Evolutionary conservation across 2,329 filamentous ascomycete species (phyloP).

Genomic region (Aspergillus thermomutatus): DNA sequence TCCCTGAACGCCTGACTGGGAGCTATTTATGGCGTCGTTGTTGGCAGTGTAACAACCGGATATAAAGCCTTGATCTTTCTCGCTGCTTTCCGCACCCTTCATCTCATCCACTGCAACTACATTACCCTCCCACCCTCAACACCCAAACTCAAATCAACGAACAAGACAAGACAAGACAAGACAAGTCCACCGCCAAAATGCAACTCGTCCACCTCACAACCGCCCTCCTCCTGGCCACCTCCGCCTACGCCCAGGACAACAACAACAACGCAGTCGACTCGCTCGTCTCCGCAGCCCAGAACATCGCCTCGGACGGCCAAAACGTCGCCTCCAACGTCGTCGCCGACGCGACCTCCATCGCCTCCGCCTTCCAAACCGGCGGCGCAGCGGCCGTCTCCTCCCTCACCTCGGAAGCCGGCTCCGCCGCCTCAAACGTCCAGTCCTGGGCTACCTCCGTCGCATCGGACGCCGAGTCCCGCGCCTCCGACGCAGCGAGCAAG

Average conservation of each 20-base stretch:
- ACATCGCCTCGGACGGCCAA: slow-evolving; percentile 12
- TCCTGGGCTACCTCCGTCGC: slow-evolving; percentile 9
- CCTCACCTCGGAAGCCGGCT: slow-evolving; percentile 15
- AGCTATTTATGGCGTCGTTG: neutral
- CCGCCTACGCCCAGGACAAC: slow-evolving; percentile 9
- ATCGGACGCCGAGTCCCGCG: slow-evolving; percentile 6
- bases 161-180: neutral
- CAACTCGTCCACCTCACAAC: slow-evolving; percentile 26
- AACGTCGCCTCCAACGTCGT: slow-evolving; percentile 12
- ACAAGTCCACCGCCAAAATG: too few species aligned
- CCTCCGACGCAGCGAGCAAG: slow-evolving; percentile 13
- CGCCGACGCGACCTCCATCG: slow-evolving; percentile 16
- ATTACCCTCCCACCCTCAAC: too few species aligned
- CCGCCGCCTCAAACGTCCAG: slow-evolving; percentile 9
- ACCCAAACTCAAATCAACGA: neutral
- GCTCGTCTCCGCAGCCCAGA: slow-evolving; percentile 15
- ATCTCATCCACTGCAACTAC: too few species aligned
- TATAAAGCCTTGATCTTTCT: neutral
- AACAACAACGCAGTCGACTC: slow-evolving; percentile 6
- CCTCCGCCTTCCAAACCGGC: slow-evolving; percentile 11
- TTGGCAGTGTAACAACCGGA: neutral
- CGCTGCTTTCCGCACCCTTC: neutral
- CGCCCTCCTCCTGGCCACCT: slow-evolving; percentile 18
- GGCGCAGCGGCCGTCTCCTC: slow-evolving; percentile 14
- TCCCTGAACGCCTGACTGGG: too few species aligned